Base-by-base conservation (phyloP, 306 rosid genomes). In the Pachyrhizus erosus region DNA sequence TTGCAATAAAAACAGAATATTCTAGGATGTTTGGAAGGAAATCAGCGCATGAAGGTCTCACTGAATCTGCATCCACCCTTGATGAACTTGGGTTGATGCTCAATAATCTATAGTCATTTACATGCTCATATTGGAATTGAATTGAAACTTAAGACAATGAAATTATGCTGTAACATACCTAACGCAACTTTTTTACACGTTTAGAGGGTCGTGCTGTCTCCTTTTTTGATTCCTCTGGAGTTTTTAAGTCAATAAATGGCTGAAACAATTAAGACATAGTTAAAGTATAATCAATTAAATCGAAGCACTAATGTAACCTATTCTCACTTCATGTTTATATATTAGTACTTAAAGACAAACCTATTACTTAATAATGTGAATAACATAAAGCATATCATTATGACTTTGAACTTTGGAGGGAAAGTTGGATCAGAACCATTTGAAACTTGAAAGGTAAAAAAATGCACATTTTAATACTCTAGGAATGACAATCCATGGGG, bases 241-340 rank as follows among this genome's bases (percentile, higher is more conserved):
- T 34, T 86, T 85, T 91, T 82, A 92, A 37, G 79, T 92, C 98
- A 60, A 94, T 86, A 70, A 80, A 88, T 72, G 98, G 98, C 98
- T 94, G 97, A 96, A 88, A 86, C 48, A 80, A 80, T 74, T 65
- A 84, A 86, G 18, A 79, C 27, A 77, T 0, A 52, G 31, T 9
- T 33, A 21, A 78, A 40, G 20, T 39, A 67, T 34, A 76, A 40
- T 48, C 71, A 72, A 17, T 21, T 71, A 64, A 10, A 78, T 31
- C 62, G 81, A 78, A 87, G 58, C 46, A 67, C 75, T 49, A 49
- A 20, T 29, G 67, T 70, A 27, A 78, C 20, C 57, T 20, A 79
- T 40, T 37, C 40, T 39, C n/a, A 27, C 76, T 34, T 67, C 70
- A 72, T 21, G 61, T 15, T 39, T 23, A 46, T 71, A 80, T 40